Conservation (phyloP, 257 asterid species). For the Gardenia jasminoides region DNA sequence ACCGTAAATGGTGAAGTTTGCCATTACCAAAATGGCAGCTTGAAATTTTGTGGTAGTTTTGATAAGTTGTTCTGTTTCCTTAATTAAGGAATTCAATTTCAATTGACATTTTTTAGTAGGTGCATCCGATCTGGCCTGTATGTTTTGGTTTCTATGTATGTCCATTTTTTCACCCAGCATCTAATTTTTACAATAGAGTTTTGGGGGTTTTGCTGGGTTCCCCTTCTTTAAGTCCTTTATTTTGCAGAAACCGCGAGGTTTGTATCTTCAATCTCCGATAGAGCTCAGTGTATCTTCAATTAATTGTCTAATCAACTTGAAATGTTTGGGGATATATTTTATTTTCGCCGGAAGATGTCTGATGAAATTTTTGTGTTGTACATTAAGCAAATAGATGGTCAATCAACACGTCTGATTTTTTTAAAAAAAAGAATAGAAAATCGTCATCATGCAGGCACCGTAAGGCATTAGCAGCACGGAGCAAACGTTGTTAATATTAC, state of each 20-base stretch:
- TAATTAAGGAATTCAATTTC: background rate
- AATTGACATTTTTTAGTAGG: background rate
- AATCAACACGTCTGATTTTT: too few species aligned
- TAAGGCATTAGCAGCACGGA: too few species aligned
- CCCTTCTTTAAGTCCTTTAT: conserved; percentile 1
- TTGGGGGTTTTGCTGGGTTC: conserved; percentile 19
- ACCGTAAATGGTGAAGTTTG: conserved; percentile 53
- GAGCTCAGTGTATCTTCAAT: background rate
- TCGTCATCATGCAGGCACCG: too few species aligned
- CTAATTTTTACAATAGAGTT: background rate
- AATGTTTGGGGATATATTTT: too few species aligned
- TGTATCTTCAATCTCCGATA: background rate
- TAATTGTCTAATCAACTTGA: background rate
- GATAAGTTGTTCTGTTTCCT: background rate
- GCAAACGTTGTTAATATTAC: too few species aligned
- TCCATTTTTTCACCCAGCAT: conserved; percentile 5
- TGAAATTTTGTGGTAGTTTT: conserved; percentile 15
- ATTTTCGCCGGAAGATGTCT: too few species aligned
- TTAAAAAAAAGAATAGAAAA: too few species aligned
- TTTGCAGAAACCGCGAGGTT: background rate
- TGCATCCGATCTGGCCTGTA: background rate
- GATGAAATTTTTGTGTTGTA: too few species aligned
- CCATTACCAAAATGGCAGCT: background rate
- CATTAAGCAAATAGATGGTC: too few species aligned
- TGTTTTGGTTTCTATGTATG: background rate